Evolutionary conservation across 805 yeast species (phyloP).

Genomic region (Candida orba): DNA sequence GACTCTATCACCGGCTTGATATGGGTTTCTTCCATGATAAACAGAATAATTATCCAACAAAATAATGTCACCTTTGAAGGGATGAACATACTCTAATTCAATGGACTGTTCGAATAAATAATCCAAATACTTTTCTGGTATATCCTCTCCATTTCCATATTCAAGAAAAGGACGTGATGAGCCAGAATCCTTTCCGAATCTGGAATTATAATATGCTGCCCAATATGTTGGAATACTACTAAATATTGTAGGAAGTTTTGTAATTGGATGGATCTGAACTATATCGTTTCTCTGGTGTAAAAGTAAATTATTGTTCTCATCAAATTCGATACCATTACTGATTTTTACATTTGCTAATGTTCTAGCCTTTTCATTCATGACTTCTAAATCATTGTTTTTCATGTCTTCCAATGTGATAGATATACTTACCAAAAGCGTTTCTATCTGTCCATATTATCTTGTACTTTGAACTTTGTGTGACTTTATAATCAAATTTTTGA

Average conservation of each 20-base stretch:
- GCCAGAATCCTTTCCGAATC: not conserved
- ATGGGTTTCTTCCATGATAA: not conserved
- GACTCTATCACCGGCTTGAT: not conserved
- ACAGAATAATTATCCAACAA: not conserved
- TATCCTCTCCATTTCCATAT: not conserved
- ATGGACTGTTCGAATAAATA: not conserved
- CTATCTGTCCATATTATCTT: not conserved
- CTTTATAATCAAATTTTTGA: not conserved
- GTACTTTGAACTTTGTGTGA: not conserved
- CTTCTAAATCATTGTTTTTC: not conserved
- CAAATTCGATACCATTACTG: not conserved
- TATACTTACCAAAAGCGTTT: not conserved
- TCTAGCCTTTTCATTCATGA: not conserved
- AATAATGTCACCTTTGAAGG: not conserved
- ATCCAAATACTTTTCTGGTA: not conserved
- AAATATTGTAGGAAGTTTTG: not conserved
- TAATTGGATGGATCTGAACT: not conserved
- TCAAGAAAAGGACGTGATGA: too few species aligned
- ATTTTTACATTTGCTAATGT: not conserved
- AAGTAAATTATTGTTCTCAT: not conserved
- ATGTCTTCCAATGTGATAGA: not conserved
- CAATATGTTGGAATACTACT: not conserved
- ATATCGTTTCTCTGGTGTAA: not conserved
- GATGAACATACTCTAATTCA: not conserved
- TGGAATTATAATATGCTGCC: not conserved